Conservation (phyloP, 768 basidiomycete genomes). For the Lepiota venenata region DNA sequence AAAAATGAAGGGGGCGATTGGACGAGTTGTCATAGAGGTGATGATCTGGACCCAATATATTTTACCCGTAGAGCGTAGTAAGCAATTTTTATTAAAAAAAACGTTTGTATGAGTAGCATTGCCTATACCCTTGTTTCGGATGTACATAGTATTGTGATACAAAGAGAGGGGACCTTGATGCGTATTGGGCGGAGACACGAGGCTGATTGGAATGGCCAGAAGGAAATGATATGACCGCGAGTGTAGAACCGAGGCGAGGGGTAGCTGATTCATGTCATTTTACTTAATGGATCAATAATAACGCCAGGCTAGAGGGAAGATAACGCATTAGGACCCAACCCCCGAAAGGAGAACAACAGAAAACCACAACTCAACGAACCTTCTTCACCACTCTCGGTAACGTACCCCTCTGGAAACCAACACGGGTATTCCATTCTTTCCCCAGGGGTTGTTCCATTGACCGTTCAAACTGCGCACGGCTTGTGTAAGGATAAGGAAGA, state of each 20-base stretch:
- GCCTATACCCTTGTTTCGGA: too few species aligned
- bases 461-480: constrained; percentile 88
- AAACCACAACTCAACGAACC: constrained; percentile 42
- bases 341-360: background rate
- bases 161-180: too few species aligned
- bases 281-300: constrained; percentile 68
- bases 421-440: constrained; percentile 89
- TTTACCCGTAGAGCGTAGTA: background rate
- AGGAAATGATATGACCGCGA: too few species aligned
- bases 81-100: too few species aligned
- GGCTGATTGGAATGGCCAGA: too few species aligned
- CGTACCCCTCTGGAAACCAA: constrained; percentile 80
- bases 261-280: constrained; percentile 20
- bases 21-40: background rate
- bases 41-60: background rate
- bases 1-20: background rate
- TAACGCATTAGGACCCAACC: constrained; percentile 8
- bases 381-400: constrained; percentile 86
- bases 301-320: constrained; percentile 51
- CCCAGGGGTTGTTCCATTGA: constrained; percentile 81
- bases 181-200: too few species aligned
- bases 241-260: background rate
- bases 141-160: too few species aligned
- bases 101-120: too few species aligned
- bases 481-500: constrained; percentile 92